A percentile compares a stretch with the other conserved stretches of the same genome.
Conservation (phyloP, 2,329 filamentous ascomycete genomes). For the Lachnellula hyalina region DNA sequence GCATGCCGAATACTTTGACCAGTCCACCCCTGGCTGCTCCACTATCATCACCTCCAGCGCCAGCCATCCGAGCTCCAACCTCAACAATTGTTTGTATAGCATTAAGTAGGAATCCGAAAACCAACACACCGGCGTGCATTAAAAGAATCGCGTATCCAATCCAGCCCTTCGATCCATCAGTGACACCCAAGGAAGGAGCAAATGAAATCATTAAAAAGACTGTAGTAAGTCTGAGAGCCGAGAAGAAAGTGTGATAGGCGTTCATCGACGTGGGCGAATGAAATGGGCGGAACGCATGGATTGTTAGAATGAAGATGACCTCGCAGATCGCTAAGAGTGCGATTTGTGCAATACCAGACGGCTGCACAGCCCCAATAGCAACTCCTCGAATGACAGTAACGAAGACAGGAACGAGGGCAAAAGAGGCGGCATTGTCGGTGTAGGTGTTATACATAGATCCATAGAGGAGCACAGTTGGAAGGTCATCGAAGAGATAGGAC, state of each 20-base stretch:
- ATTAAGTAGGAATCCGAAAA: conserved; percentile 92
- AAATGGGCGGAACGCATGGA: conserved; percentile 88
- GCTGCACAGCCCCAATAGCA: conserved; percentile 87
- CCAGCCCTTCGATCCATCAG: conserved; percentile 81
- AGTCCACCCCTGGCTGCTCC: conserved; percentile 75
- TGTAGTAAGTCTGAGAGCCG: conserved; percentile 68
- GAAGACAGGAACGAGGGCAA: conserved; percentile 80
- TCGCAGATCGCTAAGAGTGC: conserved; percentile 91
- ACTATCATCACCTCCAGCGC: conserved; percentile 72
- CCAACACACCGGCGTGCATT: conserved; percentile 76
- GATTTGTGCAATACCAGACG: conserved; percentile 87
- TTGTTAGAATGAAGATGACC: conserved; percentile 78
- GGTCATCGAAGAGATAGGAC: conserved; percentile 85
- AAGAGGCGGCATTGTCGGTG: conserved; percentile 85
- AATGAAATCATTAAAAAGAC: conserved; percentile 78
- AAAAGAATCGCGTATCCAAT: conserved; percentile 88
- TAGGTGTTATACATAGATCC: conserved; percentile 97
- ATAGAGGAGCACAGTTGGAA: conserved; percentile 83
- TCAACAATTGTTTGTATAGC: conserved; percentile 87
- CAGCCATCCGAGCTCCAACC: conserved; percentile 74
- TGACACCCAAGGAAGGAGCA: conserved; percentile 73
- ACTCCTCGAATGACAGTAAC: conserved; percentile 83
- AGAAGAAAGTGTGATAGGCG: conserved; percentile 83
- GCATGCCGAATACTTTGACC: conserved; percentile 85
- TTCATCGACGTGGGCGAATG: conserved; percentile 95